Conservation (phyloP, 257 asterid genomes). For the Paraleonurus japonicus region DNA sequence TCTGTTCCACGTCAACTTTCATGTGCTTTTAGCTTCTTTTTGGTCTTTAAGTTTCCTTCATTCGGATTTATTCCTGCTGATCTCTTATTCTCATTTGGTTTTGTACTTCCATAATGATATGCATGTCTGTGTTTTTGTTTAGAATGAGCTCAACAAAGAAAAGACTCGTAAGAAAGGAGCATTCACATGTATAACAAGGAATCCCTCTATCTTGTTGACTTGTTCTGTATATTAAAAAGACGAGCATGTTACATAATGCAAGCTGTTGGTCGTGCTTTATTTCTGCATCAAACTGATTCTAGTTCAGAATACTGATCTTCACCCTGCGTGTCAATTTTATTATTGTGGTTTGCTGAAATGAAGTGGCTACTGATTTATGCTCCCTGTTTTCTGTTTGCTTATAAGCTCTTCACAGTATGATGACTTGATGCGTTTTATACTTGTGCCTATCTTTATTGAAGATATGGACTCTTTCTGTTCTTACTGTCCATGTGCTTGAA, state of each 20-base stretch:
- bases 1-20: neutral
- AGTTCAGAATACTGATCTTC: neutral
- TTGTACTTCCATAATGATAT: neutral
- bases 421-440: neutral
- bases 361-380: neutral
- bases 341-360: neutral
- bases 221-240: neutral
- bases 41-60: neutral
- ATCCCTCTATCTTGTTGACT: neutral
- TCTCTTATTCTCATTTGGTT: neutral
- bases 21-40: neutral
- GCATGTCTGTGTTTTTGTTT: neutral
- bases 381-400: neutral
- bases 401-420: neutral
- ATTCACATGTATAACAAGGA: neutral
- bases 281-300: slow-evolving; percentile 3
- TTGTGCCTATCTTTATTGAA: neutral
- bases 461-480: neutral
- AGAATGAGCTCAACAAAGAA: slow-evolving; percentile 12
- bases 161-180: neutral
- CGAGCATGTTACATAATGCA: slow-evolving; percentile 4
- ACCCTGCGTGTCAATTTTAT: neutral
- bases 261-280: neutral
- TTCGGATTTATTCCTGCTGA: slow-evolving; percentile 1
- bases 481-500: slow-evolving; percentile 11